A percentile compares a stretch with the other conserved stretches of the same genome.
These are phyloP conservation scores for Trichosporon sp. DNA, from an alignment of 1,284 basidiomycete genomes.

Conservation along the genomic window DNA sequence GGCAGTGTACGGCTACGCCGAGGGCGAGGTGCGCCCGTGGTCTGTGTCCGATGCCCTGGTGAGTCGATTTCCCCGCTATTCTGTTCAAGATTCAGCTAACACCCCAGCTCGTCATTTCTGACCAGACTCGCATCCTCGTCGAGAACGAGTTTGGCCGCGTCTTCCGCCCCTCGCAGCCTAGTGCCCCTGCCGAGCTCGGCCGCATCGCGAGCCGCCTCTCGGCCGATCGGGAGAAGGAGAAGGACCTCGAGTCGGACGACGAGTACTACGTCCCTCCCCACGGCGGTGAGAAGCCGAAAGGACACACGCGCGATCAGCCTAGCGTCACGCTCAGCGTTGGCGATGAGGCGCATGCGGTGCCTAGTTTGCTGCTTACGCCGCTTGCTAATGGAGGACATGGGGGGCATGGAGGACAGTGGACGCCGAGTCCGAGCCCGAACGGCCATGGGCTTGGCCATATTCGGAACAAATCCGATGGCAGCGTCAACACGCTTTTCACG, in stretches of 20 bases:
- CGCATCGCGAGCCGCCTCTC: neutral
- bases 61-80: too few relatives aligned
- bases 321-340: neutral
- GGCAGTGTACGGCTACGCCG: conserved; percentile 15
- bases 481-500: too few relatives aligned
- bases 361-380: neutral
- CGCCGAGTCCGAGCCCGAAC: neutral
- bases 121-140: conserved; percentile 33
- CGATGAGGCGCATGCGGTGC: neutral
- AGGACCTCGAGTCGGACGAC: neutral
- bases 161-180: conserved; percentile 23
- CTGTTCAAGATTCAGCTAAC: too few relatives aligned
- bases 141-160: conserved; percentile 36
- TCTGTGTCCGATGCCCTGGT: conserved; percentile 33
- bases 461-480: too few relatives aligned
- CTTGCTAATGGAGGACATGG: too few relatives aligned
- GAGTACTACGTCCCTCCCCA: neutral
- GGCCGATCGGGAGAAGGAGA: neutral
- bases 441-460: too few relatives aligned
- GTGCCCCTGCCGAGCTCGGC: neutral
- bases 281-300: neutral
- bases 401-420: too few relatives aligned
- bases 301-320: neutral
- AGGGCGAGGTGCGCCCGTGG: conserved; percentile 30
- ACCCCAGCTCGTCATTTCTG: conserved; percentile 28